Percentiles rank a stretch among this genome's conserved stretches.
phyloP scores from a whole-genome alignment of 208 protist species.

The Wallacemonas sp. region DNA sequence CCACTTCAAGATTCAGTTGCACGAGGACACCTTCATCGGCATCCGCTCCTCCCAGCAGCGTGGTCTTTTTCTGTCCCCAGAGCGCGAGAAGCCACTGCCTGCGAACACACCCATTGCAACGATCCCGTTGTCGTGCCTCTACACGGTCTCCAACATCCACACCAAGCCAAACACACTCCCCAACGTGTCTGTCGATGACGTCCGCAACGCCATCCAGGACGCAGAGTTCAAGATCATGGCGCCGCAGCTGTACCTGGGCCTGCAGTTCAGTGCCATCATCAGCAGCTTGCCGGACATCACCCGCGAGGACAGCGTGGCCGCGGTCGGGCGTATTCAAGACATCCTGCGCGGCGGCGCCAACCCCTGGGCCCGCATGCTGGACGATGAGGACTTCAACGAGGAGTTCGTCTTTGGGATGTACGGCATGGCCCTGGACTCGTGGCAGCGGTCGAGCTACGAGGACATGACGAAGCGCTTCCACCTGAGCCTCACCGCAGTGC shows the following conservation, averaged over 20 bases:
- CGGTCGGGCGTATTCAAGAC: slow-evolving; percentile 36
- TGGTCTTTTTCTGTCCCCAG: slow-evolving; percentile 64
- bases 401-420: slow-evolving; percentile 91
- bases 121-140: slow-evolving; percentile 69
- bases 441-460: slow-evolving; percentile 83
- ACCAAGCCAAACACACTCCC: slow-evolving; percentile 68
- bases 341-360: slow-evolving; percentile 54
- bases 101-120: slow-evolving; percentile 81
- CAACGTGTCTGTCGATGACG: slow-evolving; percentile 49
- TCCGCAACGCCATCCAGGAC: slow-evolving; percentile 63
- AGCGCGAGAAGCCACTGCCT: slow-evolving; percentile 29
- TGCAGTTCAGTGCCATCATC: slow-evolving; percentile 85
- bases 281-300: slow-evolving; percentile 64
- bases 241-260: slow-evolving; percentile 79
- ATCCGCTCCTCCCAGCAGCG: slow-evolving; percentile 80
- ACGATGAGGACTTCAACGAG: slow-evolving; percentile 92
- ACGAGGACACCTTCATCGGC: slow-evolving; percentile 82
- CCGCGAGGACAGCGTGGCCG: slow-evolving; percentile 33
- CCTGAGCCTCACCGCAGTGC: slow-evolving; percentile 56
- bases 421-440: slow-evolving; percentile 87
- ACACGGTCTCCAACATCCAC: slow-evolving; percentile 71
- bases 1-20: slow-evolving; percentile 67
- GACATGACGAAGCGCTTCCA: slow-evolving; percentile 84
- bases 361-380: slow-evolving; percentile 84
- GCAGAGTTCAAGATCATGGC: slow-evolving; percentile 85